Evolutionary conservation across 2,329 filamentous ascomycete genomes (phyloP).

Genomic region (Amauroascus verrucosus): DNA sequence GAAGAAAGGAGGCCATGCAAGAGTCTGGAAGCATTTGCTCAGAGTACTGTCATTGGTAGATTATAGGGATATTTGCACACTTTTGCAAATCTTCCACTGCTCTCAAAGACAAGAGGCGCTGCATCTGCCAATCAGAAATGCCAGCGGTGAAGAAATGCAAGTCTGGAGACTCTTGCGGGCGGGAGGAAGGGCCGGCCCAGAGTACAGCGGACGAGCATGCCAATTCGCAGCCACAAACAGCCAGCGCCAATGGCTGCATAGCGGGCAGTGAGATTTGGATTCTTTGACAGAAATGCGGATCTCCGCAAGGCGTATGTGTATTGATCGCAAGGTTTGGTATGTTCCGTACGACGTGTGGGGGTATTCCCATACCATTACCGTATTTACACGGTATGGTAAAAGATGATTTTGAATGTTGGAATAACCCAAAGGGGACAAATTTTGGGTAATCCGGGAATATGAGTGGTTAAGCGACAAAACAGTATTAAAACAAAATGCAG

Average conservation of each 20-base stretch:
- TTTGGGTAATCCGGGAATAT: constrained; percentile 4
- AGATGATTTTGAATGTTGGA: background rate
- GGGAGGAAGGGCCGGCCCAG: constrained; percentile 22
- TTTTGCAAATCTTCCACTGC: background rate
- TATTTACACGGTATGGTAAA: constrained; percentile 6
- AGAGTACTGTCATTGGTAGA: background rate
- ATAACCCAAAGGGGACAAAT: constrained; percentile 3
- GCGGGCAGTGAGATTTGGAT: background rate
- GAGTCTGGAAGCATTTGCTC: background rate
- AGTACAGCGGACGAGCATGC: background rate
- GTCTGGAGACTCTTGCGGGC: constrained; percentile 15
- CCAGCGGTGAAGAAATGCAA: constrained; percentile 12
- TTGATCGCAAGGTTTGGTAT: background rate
- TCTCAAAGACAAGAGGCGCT: background rate
- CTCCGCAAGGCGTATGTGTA: background rate
- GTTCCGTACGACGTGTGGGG: background rate
- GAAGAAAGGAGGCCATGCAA: constrained; percentile 2
- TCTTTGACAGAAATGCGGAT: constrained; percentile 2
- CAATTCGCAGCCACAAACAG: background rate
- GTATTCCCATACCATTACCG: background rate
- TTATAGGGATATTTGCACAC: background rate
- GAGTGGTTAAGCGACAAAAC: constrained; percentile 9
- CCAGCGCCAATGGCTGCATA: background rate
- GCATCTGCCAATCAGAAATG: constrained; percentile 7
- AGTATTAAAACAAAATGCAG: background rate